Base-by-base conservation (phyloP, 2,329 filamentous ascomycete genomes). In the Sordariomycetes sp. region DNA sequence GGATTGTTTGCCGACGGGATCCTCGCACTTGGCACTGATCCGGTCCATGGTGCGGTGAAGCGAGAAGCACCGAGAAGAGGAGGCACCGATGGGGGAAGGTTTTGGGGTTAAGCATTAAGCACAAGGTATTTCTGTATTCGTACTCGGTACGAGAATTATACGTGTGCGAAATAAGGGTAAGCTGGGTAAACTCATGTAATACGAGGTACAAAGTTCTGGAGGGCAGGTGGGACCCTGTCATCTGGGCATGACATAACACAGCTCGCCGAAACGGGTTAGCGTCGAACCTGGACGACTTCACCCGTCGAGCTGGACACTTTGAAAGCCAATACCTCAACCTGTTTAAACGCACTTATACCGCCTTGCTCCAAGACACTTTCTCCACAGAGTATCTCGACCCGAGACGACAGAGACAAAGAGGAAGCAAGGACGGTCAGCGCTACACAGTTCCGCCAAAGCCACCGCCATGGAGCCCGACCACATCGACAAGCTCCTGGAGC, bases 401-500 rank as follows among this genome's bases (percentile, higher is more conserved):
- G 36, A 3, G 12, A 39, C 17, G 5, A 6, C 10, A 4, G 36
- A 3, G 8, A 32, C 12, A 39, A 13, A 39, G 12, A 4, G 12
- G 12, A 13, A 39, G 36, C 17, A 24, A 50, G 12, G 24, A 50
- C 12, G 24, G 22, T 8, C 22, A 50, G 8, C n/a, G 8, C n/a
- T 20, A 20, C 12, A 50, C 45, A 22, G 45, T 22, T 13, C 45
- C 20, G 7, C n/a, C 35, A 2, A 20, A 36, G 22, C 17, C 10
- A 7, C 25, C 35, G 39, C 28, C 25, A 57, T 57, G 55, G 55
- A 57, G 34, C 13, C 59, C 7, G 64, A 71, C 54, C 64, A 69
- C 35, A 80, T 90, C 57, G 87, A 90, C 67, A 61, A 64, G 54
- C 76, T 89, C 32, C 74, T 90, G 25, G 78, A 80, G 67, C 77